Base-by-base conservation (phyloP, 192 early-diverging fungal species). In the Paraglomus brasilianum region DNA sequence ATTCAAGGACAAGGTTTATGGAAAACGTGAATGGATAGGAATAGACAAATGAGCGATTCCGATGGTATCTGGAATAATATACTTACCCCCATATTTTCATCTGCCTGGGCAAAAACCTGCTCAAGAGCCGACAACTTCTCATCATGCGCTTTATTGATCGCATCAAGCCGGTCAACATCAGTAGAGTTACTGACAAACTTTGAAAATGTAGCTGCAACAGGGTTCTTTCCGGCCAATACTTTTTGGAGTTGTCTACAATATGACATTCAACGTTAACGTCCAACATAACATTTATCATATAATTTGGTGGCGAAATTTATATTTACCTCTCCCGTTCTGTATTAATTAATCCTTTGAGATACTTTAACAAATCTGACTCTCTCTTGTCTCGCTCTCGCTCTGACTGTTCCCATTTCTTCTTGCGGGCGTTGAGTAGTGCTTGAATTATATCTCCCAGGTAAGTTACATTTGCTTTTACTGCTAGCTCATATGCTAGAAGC, bases 371-470 rank as follows among this genome's bases (percentile, higher is more conserved):
- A 9, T 91, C 88, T 5, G 80, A 79, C 21, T 88, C 83, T 14
- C 78, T 56, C 52, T 87, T 70, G 0, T 86, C 75, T 13, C 84
- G 80, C 51, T 78, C 63, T 8, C 48, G 59, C 50, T 93, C 89
- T 19, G 78, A 73, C 38, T 83, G 63, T 48, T 92, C 87, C 89
- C 91, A 94, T 53, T 81, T 86, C 66, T 80, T 79, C 47, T 88
- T 88, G 64, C 87, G 83, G 13, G 90, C 92, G 55, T 77, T 75
- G 17, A 85, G 66, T 46, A 88, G 73, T 50, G 85, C 81, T 51
- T 77, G 67, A 1, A 84, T 70, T 51, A 92, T 92, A 36, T 91
- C 89, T 57, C 86, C 84, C 10, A 75, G 73, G 56, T 81, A 91
- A n/a, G 70, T 58, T 5, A 84, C 83, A n/a, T 78, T 72, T 51